phyloP scores from a whole-genome alignment of 495 filamentous ascomycete genomes.

The Penicillium angulare region DNA sequence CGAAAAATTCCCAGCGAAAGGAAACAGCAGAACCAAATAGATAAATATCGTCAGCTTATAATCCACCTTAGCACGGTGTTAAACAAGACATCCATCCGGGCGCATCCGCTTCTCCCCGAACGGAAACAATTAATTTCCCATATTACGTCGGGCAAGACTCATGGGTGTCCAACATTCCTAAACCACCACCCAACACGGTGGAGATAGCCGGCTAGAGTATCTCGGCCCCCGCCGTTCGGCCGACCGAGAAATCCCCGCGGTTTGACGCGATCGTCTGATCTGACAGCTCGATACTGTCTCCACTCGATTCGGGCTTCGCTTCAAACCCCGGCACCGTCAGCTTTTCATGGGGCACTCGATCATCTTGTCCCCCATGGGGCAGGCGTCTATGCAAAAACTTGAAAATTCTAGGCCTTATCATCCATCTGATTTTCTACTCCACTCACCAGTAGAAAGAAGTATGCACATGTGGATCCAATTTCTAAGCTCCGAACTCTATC shows the following conservation, averaged over 20 bases:
- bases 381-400: too few relatives aligned
- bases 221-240: slow-evolving; percentile 7
- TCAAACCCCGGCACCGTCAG: background rate
- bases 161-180: background rate
- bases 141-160: too few relatives aligned
- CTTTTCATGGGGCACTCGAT: background rate
- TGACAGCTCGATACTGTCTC: background rate
- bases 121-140: background rate
- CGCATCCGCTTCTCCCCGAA: background rate
- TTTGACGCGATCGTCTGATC: slow-evolving; percentile 6
- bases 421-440: too few relatives aligned
- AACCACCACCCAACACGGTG: background rate
- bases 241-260: slow-evolving; percentile 22
- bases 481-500: too few relatives aligned
- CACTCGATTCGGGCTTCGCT: background rate
- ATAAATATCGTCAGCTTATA: background rate
- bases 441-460: too few relatives aligned
- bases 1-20: background rate
- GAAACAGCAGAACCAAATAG: background rate
- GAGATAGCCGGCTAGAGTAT: background rate
- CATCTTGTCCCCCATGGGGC: too few relatives aligned
- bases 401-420: too few relatives aligned
- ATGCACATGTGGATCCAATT: too few relatives aligned
- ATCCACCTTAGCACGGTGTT: background rate
- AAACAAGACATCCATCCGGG: background rate